phyloP scores from a whole-genome alignment of 306 rosid species.

The Fragaria vesca region DNA sequence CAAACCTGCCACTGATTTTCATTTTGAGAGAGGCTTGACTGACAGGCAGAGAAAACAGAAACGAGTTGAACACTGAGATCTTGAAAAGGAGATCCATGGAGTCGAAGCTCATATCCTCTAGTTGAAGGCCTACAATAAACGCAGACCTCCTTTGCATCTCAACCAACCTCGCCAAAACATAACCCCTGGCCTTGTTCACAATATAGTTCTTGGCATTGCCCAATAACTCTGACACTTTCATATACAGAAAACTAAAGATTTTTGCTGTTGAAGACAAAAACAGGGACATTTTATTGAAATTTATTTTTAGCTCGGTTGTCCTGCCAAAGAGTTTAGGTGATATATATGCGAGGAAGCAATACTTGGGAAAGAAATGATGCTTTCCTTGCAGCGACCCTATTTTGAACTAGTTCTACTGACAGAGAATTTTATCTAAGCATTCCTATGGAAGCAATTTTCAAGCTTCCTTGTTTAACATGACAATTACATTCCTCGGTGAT shows the following conservation, averaged over 20 bases:
- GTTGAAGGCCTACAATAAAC: constrained; percentile 6
- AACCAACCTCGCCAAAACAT: not conserved
- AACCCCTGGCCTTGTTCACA: not conserved
- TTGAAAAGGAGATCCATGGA: constrained; percentile 15
- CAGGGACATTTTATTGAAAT: not conserved
- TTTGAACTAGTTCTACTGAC: not conserved
- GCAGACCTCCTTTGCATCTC: constrained; percentile 18
- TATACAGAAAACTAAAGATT: not conserved
- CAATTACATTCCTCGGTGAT: not conserved
- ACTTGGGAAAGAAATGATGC: not conserved
- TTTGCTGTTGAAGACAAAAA: not conserved
- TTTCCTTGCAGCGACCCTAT: not conserved
- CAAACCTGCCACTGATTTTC: constrained; percentile 13
- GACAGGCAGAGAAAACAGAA: constrained; percentile 3
- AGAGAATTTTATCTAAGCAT: not conserved
- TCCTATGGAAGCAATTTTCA: not conserved
- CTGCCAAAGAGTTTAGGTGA: not conserved
- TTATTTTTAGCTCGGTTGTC: not conserved
- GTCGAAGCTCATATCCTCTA: not conserved
- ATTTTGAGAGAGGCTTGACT: constrained; percentile 8
- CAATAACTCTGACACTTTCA: not conserved
- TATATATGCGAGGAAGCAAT: not conserved
- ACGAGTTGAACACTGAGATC: constrained; percentile 11
- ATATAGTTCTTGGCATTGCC: not conserved
- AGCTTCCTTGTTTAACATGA: not conserved